These are phyloP conservation scores for Linnemannia exigua DNA, from an alignment of 192 early-diverging fungal species.

Conservation along the genomic window DNA sequence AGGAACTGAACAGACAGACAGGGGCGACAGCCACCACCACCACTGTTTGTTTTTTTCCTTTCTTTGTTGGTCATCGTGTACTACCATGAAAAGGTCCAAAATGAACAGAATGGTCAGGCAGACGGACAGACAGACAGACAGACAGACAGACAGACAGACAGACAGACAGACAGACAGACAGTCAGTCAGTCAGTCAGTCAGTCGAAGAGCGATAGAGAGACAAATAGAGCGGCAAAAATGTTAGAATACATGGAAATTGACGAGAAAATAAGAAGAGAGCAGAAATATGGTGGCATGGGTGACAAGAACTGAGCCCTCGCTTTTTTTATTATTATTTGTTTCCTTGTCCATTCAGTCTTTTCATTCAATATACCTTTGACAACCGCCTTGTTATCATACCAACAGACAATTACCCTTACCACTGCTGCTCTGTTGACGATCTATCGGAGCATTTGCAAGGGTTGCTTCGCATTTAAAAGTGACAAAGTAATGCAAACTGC, in stretches of 20 bases:
- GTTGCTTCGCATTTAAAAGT: not conserved
- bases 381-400: not conserved
- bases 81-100: not conserved
- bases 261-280: not conserved
- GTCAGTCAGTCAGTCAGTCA: too few species aligned
- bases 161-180: too few species aligned
- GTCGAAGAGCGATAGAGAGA: too few species aligned
- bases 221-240: too few species aligned
- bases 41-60: not conserved
- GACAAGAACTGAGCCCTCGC: not conserved
- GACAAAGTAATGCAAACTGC: not conserved
- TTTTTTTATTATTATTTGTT: not conserved
- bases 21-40: not conserved
- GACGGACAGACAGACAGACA: not conserved
- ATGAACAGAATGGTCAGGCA: not conserved
- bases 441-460: not conserved
- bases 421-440: not conserved
- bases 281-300: not conserved
- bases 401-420: not conserved
- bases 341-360: not conserved
- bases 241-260: not conserved
- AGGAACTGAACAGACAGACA: not conserved
- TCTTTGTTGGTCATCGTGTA: conserved; percentile 12
- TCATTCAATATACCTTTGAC: not conserved
- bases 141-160: too few species aligned